phyloP scores from a whole-genome alignment of 2,329 filamentous ascomycete species.

The Madurella mycetomatis region DNA sequence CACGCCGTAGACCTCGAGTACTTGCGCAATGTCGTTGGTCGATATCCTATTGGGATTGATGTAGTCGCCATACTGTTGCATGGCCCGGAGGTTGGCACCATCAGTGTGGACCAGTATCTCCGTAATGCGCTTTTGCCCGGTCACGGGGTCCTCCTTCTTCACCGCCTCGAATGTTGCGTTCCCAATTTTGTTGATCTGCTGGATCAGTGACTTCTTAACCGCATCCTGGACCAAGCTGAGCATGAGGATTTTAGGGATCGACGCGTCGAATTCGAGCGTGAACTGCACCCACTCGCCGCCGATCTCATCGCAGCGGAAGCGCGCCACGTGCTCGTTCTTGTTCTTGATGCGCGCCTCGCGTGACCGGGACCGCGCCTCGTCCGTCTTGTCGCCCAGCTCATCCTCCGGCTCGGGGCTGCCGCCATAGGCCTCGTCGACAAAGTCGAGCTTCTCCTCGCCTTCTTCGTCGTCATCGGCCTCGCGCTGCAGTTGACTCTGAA shows the following conservation, averaged over 20 bases:
- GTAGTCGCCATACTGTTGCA: constrained; percentile 81
- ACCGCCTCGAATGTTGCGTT: constrained; percentile 63
- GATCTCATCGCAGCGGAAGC: constrained; percentile 75
- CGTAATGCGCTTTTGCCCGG: constrained; percentile 46
- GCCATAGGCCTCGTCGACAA: constrained; percentile 45
- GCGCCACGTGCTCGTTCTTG: constrained; percentile 61
- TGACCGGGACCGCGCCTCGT: constrained; percentile 36
- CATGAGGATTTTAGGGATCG: constrained; percentile 87
- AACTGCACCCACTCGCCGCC: constrained; percentile 73
- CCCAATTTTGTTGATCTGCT: constrained; percentile 75
- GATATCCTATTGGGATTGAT: constrained; percentile 82
- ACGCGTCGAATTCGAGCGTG: constrained; percentile 74
- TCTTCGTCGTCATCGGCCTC: constrained; percentile 52
- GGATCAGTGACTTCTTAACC: constrained; percentile 73
- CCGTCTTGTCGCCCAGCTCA: constrained; percentile 35
- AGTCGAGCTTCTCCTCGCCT: constrained; percentile 48
- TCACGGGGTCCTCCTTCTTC: constrained; percentile 48
- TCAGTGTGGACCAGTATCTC: constrained; percentile 64
- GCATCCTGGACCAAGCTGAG: constrained; percentile 83
- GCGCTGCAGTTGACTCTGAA: constrained; percentile 59
- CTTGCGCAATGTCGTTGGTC: constrained; percentile 88
- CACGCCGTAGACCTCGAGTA: constrained; percentile 83
- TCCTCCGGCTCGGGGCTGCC: constrained; percentile 43
- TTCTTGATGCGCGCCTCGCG: constrained; percentile 59
- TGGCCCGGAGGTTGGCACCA: constrained; percentile 83